Evolutionary conservation across 371 early-diverging fungal species (phyloP).

Genomic region (Umbelopsis sp.): DNA sequence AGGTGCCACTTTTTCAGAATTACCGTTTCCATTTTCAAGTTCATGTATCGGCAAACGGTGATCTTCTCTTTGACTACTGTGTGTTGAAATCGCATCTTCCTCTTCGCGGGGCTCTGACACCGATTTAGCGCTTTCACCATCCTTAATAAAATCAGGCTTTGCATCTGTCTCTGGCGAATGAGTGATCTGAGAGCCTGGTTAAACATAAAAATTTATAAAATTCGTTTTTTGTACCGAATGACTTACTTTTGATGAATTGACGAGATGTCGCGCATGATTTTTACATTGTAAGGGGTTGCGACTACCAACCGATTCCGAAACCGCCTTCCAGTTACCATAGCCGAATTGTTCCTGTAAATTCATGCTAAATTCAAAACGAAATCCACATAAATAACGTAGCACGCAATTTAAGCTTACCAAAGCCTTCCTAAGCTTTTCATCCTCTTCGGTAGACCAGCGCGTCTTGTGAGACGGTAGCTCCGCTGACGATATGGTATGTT

Average conservation of each 20-base stretch:
- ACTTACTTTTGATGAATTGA: conserved; percentile 52
- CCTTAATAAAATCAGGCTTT: no score
- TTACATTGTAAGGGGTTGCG: conserved; percentile 70
- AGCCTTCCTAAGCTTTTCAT: conserved; percentile 38
- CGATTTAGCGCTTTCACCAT: no score
- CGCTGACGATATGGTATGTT: conserved; percentile 45
- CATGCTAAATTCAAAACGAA: background rate
- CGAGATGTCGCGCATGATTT: conserved; percentile 68
- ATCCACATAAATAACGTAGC: background rate
- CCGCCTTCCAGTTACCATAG: conserved; percentile 68
- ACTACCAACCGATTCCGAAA: conserved; percentile 57
- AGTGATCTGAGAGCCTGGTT: background rate
- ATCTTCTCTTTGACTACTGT: no score
- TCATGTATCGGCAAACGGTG: no score
- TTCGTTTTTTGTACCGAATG: background rate
- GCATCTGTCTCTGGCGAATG: background rate
- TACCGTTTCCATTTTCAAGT: no score
- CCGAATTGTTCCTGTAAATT: conserved; percentile 51
- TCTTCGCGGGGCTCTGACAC: no score
- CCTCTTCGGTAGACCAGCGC: conserved; percentile 56
- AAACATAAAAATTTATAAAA: background rate
- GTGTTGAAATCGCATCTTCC: no score
- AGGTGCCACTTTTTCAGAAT: no score
- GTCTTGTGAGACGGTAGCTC: conserved; percentile 68
- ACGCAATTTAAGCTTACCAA: conserved; percentile 44